Base-by-base conservation (phyloP, 2,329 filamentous ascomycete species). In the Fusarium euwallaceae region DNA sequence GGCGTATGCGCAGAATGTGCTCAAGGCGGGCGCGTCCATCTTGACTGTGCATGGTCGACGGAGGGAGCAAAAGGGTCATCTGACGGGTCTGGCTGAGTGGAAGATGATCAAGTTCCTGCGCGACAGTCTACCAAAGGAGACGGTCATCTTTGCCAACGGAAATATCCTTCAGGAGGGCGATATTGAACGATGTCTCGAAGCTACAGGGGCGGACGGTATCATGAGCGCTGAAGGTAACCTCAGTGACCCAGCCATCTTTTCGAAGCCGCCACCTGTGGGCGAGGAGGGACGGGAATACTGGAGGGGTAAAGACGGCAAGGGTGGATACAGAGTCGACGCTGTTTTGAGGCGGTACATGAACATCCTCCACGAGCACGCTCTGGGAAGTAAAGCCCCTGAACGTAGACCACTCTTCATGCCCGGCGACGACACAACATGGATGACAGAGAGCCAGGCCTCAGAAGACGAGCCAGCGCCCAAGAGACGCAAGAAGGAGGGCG, bases 211-310 rank as follows among this genome's bases (percentile, higher is more conserved):
- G 2, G 97, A 99, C 82, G 97, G 90, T 20, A 91, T 99, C 61
- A 98, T 99, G 97, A 96, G 93, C 76, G 97, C 97, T 6, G 97
- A 99, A 83, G 97, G 95, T 0, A 98, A 98, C 80, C 88, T 99
- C 1, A 96, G 95, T 79, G 95, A 99, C 80, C 97, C 97, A 0
- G 92, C 91, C 3, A 93, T 99, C 51, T 99, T 99, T 80, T 91
- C 92, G 16, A 84, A 87, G 36, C 87, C 91, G 17, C 95, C 95
- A 0, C 81, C 89, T 0, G 78, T 86, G 0, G 93, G 92, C 0
- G 82, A 91, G 56, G 91, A 94, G 81, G 91, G 91, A 0, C 88
- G 93, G 69, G 95, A 97, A 78, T 98, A 97, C 83, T 98, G 96
- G 95, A 88, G 93, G 37, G 94, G 94, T 1, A 88, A 85, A 62